A percentile compares a stretch with the other conserved stretches of the same genome.
Evolutionary conservation across 805 yeast species (phyloP).

Genomic region (Yarrowia sp.): DNA sequence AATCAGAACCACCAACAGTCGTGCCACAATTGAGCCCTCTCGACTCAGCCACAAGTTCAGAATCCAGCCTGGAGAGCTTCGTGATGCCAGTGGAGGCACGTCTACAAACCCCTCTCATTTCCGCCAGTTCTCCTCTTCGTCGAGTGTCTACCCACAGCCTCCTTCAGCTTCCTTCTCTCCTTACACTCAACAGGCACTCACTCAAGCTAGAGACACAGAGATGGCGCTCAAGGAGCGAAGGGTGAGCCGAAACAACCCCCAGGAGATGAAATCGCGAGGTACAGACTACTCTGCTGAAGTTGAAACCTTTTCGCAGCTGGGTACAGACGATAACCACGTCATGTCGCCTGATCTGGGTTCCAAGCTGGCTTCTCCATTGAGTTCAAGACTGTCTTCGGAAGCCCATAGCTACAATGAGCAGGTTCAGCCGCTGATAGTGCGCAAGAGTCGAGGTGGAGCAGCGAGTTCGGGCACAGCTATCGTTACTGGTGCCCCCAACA

Average conservation of each 20-base stretch:
- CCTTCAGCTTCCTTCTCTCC: slow-evolving; percentile 17
- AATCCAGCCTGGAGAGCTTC: not conserved
- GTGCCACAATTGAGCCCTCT: not conserved
- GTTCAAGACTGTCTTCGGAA: not conserved
- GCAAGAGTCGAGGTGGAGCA: slow-evolving; percentile 14
- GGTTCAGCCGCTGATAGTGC: slow-evolving; percentile 14
- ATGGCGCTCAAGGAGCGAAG: slow-evolving; percentile 9
- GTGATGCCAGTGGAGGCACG: slow-evolving; percentile 1
- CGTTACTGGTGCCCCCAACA: not conserved
- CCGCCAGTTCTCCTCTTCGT: slow-evolving; percentile 9
- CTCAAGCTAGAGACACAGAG: slow-evolving; percentile 7
- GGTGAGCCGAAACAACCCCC: slow-evolving; percentile 8
- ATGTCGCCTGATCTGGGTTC: slow-evolving; percentile 29
- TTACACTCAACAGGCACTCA: slow-evolving; percentile 9
- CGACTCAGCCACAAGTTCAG: not conserved
- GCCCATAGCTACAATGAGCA: slow-evolving; percentile 7
- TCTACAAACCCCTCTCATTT: slow-evolving; percentile 6
- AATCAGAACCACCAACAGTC: slow-evolving; percentile 7
- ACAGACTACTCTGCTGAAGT: slow-evolving; percentile 31
- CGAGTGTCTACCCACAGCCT: slow-evolving; percentile 6
- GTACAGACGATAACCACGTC: slow-evolving; percentile 1
- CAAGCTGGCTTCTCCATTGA: slow-evolving; percentile 8
- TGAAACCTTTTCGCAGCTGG: slow-evolving; percentile 10
- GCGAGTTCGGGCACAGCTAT: not conserved
- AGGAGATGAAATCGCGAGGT: not conserved